A percentile compares a stretch with the other conserved stretches of the same genome.
phyloP scores from a whole-genome alignment of 2,329 filamentous ascomycete genomes.

The Fusarium hainanense region DNA sequence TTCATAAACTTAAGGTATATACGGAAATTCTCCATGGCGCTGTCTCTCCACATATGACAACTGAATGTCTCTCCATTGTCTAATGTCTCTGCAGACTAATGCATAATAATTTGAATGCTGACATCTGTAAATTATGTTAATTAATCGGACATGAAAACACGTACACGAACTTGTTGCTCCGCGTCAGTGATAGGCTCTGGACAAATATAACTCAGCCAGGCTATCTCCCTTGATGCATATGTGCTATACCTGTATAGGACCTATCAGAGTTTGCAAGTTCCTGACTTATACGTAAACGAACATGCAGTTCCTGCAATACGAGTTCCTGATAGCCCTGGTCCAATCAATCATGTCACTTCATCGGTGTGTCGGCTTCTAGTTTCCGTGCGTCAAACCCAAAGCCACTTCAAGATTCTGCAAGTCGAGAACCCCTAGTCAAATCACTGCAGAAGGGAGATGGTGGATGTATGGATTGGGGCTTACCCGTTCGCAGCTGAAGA shows the following conservation, averaged over 20 bases:
- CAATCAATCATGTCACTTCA: conserved; percentile 32
- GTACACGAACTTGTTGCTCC: background rate
- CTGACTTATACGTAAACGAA: conserved; percentile 12
- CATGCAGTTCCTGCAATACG: conserved; percentile 19
- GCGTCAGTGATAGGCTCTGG: conserved; percentile 12
- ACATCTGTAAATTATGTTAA: conserved; percentile 6
- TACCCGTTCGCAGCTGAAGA: conserved; percentile 31
- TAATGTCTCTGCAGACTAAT: conserved; percentile 12
- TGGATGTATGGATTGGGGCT: conserved; percentile 24
- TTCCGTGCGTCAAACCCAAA: conserved; percentile 14
- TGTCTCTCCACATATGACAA: conserved; percentile 1
- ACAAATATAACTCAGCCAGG: conserved; percentile 4
- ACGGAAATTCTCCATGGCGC: background rate
- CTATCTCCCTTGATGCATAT: conserved; percentile 13
- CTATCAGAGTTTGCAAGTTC: conserved; percentile 6
- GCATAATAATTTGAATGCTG: conserved; percentile 20
- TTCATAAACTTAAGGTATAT: background rate
- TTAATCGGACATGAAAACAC: conserved; percentile 8
- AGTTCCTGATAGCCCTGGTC: conserved; percentile 10
- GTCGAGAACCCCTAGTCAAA: conserved; percentile 17
- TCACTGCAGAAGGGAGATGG: background rate
- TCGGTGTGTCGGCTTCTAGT: conserved; percentile 15
- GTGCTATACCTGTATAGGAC: conserved; percentile 10
- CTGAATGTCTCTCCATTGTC: conserved; percentile 5
- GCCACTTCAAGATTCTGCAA: conserved; percentile 17